Conservation (phyloP, 352 stramenopile species). For the Globisporangium cylindrosporum region DNA sequence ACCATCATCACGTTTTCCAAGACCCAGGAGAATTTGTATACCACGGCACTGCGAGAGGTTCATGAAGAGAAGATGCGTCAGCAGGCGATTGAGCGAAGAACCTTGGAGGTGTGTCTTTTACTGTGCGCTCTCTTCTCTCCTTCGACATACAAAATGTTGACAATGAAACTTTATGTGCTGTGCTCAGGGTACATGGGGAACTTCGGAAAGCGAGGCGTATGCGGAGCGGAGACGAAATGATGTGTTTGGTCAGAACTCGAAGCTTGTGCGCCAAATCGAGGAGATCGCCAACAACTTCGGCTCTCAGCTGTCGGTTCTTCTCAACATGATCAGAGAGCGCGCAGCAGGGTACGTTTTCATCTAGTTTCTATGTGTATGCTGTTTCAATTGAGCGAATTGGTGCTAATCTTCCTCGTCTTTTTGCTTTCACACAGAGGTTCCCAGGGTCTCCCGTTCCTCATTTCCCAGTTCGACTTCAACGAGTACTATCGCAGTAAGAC, state of each 20-base stretch:
- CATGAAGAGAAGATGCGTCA: constrained; percentile 55
- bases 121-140: background rate
- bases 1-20: constrained; percentile 85
- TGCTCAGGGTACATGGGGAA: constrained; percentile 56
- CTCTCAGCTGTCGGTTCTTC: constrained; percentile 56
- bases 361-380: constrained; percentile 6
- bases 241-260: constrained; percentile 43
- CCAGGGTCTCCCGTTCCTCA: constrained; percentile 82
- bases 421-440: constrained; percentile 36
- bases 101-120: constrained; percentile 31
- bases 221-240: constrained; percentile 29
- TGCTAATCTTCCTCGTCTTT: constrained; percentile 5
- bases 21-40: constrained; percentile 80
- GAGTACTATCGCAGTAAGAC: constrained; percentile 81
- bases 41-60: constrained; percentile 65
- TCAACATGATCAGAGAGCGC: constrained; percentile 68
- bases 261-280: constrained; percentile 57
- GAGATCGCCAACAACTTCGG: constrained; percentile 67
- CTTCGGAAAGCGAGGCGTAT: constrained; percentile 51
- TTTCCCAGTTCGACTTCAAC: constrained; percentile 91
- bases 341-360: constrained; percentile 36
- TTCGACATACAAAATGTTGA: background rate
- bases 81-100: constrained; percentile 45
- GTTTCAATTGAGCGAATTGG: background rate
- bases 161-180: background rate